phyloP scores from a whole-genome alignment of 371 early-diverging fungal species.

The Mortierella sp. region DNA sequence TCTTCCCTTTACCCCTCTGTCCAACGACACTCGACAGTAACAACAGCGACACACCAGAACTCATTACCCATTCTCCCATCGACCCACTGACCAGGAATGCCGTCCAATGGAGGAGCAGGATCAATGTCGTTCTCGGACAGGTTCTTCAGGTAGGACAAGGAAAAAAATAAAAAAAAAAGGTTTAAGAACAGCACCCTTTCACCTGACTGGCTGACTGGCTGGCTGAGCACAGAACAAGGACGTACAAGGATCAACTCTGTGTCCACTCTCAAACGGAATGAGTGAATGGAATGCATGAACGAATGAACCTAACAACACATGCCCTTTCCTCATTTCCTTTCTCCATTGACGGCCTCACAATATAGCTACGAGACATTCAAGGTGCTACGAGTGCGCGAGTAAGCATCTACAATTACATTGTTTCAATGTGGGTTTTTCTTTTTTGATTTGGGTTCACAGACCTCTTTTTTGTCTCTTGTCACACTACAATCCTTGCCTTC shows the following conservation, averaged over 20 bases:
- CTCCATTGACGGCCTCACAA: not conserved
- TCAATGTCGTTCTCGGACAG: constrained; percentile 42
- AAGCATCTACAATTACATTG: constrained; percentile 13
- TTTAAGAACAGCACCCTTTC: too few relatives aligned
- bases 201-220: constrained; percentile 9
- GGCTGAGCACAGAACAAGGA: not conserved
- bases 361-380: constrained; percentile 55
- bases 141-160: constrained; percentile 51
- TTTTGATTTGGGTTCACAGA: not conserved
- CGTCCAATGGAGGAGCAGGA: constrained; percentile 20
- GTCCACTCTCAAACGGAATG: not conserved
- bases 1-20: not conserved
- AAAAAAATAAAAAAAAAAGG: not conserved
- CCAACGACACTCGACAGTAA: not conserved
- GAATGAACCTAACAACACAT: not conserved
- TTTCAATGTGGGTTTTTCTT: not conserved
- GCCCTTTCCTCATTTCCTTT: not conserved
- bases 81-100: constrained; percentile 9
- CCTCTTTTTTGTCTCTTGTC: not conserved
- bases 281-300: too few relatives aligned
- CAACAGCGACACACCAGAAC: not conserved
- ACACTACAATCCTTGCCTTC: not conserved
- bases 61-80: not conserved
- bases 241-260: not conserved
- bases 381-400: constrained; percentile 53